Evolutionary conservation across 192 early-diverging fungal species (phyloP), one percentile per base, ranked within the genome.

Genomic region (Diversispora eburnea): DNA sequence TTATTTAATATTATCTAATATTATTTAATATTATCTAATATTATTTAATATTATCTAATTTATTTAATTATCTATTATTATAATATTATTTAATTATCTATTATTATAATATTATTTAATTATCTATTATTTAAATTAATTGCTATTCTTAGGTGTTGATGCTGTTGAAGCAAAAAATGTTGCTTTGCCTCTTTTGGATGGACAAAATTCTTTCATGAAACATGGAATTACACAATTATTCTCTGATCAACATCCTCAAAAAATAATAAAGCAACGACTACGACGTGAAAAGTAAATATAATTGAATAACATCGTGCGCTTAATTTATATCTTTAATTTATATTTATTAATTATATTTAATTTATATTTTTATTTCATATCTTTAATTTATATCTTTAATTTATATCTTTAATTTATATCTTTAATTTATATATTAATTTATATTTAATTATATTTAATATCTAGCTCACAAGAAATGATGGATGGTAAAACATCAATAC

Each of bases 121-220:
- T 25, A 25, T 59, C 19, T 59, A 59, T n/a, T n/a, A 59, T 59
- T 33, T 4, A 10, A 8, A 20, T 58, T 58, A 56, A 56, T 10
- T 22, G 19, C n/a, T 22, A 33, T 12, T 12, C 20, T 59, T 48
- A 73, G 94, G 93, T 8, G 84, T 85, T 65, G 87, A 88, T 33
- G 92, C 92, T 5, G 84, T 92, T 5, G 85, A 89, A 41, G 88
- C 93, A 10, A 84, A 91, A 77, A 96, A 96, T 79, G 91, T 96
- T 3, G 88, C 86, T 3, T 72, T 89, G 7, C 86, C 87, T 1
- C 72, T 89, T 58, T 77, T 84, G 25, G 83, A 84, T 39, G 96
- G 96, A 3, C 96, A 98, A 77, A 95, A 93, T 33, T 93, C 91
- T 8, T 88, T 84, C 64, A 88, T 88, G 85, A 88, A 88, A 71